phyloP scores from a whole-genome alignment of 768 basidiomycete genomes.

The Mycena vitilis region DNA sequence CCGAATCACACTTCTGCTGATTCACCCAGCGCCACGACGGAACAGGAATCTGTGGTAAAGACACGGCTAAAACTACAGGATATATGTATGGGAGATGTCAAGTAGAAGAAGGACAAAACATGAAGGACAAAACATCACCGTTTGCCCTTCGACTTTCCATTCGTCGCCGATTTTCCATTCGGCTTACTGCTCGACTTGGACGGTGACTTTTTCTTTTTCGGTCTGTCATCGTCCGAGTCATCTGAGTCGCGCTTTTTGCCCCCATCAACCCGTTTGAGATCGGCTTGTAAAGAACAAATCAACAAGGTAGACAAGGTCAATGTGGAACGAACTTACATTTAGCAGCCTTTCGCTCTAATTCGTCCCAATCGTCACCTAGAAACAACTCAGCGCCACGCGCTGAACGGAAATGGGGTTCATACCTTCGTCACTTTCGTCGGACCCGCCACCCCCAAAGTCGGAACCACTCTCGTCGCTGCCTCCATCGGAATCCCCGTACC shows the following conservation, averaged over 20 bases:
- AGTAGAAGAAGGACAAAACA: background rate
- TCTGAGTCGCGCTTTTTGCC: conserved; percentile 27
- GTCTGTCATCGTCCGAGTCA: conserved; percentile 36
- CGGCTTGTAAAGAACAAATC: conserved; percentile 23
- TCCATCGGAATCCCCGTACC: conserved; percentile 75
- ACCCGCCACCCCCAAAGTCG: conserved; percentile 62
- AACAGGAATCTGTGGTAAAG: background rate
- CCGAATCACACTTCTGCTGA: too few relatives aligned
- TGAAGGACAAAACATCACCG: conserved; percentile 27
- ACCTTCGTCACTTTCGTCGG: conserved; percentile 68
- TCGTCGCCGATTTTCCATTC: conserved; percentile 46
- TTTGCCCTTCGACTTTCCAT: conserved; percentile 49
- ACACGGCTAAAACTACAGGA: conserved; percentile 11
- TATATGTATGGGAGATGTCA: conserved; percentile 22
- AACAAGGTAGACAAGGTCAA: conserved; percentile 10
- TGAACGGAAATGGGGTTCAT: conserved; percentile 25
- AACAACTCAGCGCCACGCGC: conserved; percentile 20
- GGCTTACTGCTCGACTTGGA: conserved; percentile 55
- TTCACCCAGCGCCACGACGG: background rate
- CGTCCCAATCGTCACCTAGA: conserved; percentile 94
- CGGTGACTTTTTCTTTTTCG: conserved; percentile 36
- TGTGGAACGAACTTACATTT: conserved; percentile 66
- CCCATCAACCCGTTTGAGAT: conserved; percentile 35
- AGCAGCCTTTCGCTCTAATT: conserved; percentile 91
- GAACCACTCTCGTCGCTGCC: conserved; percentile 75